Base-by-base conservation (phyloP, 1,139 yeast genomes). In the Protomyces arabidopsidicola region DNA sequence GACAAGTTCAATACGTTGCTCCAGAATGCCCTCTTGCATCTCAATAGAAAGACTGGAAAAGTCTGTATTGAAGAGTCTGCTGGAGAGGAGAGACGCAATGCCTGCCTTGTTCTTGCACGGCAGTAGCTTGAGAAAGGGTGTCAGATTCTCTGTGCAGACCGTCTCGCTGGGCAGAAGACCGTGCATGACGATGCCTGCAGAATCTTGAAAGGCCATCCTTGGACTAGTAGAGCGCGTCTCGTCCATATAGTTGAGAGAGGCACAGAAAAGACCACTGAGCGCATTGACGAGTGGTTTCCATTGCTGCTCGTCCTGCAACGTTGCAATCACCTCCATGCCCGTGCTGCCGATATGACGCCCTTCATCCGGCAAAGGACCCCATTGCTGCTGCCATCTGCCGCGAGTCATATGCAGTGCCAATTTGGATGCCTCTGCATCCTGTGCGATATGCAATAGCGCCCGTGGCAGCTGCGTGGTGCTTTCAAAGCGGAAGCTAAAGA, bases 21-120 rank as follows among this genome's bases (percentile, higher is more conserved):
- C 78, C 83, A 93, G 81, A 27, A 77, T 74, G 70, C 82, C 81
- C 69, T 65, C 69, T 12, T 65, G 70, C n/a, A 71, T 80, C 72
- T 93, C 98, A 61, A 93, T 84, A 1, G 97, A 83, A 90, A 95
- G 87, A 27, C 93, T 84, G 69, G 91, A 96, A 98, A 98, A 93
- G 68, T 87, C 85, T 0, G 97, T 86, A 72, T 90, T 97, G 74
- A 90, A 95, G n/a, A 95, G 82, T 71, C 86, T 86, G n/a, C 98
- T 98, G 70, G 91, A 96, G 53, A 95, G 78, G 60, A 93, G 77
- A 0, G 96, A 83, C 0, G 97, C 83, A 51, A 93, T 78, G 1
- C 99, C 99, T 0, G 96, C 86, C 72, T 87, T 87, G 1, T 97
- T 98, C 73, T 90, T 86, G 9, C 98, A 88, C 2, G 98, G 98